Evolutionary conservation across 805 yeast species (phyloP).

Genomic region (Saturnispora bothae): DNA sequence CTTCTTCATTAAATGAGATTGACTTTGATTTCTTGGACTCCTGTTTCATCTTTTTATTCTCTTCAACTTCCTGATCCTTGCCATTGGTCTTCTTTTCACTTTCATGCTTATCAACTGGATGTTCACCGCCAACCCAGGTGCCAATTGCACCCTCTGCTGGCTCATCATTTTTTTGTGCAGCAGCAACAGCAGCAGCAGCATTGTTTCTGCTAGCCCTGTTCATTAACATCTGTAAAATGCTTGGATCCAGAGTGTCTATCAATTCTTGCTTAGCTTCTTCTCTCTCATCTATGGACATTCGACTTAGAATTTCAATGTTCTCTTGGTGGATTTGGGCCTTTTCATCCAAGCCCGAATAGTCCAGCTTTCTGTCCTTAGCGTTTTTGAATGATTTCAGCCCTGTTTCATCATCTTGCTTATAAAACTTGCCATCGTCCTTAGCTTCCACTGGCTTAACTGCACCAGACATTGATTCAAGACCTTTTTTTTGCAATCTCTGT

Average conservation of each 20-base stretch:
- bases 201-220: slow-evolving; percentile 39
- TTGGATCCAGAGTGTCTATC: slow-evolving; percentile 57
- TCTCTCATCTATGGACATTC: slow-evolving; percentile 59
- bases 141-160: slow-evolving; percentile 26
- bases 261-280: slow-evolving; percentile 56
- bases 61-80: slow-evolving; percentile 3
- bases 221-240: slow-evolving; percentile 47
- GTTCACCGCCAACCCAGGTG: slow-evolving; percentile 27
- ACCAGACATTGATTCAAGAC: slow-evolving; percentile 22
- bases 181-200: slow-evolving; percentile 12
- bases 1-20: slow-evolving; percentile 25
- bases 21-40: slow-evolving; percentile 15
- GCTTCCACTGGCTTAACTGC: slow-evolving; percentile 7
- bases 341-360: slow-evolving; percentile 35
- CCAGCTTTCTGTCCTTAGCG: slow-evolving; percentile 10
- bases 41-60: not conserved
- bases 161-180: slow-evolving; percentile 5
- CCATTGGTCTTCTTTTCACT: not conserved
- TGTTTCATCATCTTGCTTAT: slow-evolving; percentile 6
- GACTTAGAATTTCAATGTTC: slow-evolving; percentile 49
- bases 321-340: slow-evolving; percentile 70
- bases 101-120: slow-evolving; percentile 18
- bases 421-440: slow-evolving; percentile 2
- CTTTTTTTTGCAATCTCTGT: slow-evolving; percentile 30
- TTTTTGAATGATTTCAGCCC: slow-evolving; percentile 13